Conservation (phyloP, 1,284 basidiomycete genomes). For the Ganoderma resinaceum region DNA sequence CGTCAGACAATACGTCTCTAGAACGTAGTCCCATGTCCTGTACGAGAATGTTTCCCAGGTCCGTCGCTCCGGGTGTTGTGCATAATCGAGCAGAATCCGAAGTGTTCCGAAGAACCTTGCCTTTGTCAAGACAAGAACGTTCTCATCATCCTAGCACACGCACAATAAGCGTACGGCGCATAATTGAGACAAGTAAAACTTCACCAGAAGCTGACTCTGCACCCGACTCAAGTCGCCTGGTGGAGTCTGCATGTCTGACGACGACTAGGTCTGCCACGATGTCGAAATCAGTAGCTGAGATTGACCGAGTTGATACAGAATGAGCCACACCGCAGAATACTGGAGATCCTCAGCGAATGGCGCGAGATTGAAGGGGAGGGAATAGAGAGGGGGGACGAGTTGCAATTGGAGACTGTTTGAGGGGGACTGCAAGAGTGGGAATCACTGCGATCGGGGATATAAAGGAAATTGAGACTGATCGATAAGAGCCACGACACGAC, state of each 20-base stretch:
- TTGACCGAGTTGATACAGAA: neutral
- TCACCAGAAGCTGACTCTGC: neutral
- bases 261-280: neutral
- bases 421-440: no score
- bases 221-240: neutral
- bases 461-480: neutral
- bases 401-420: neutral
- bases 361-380: neutral
- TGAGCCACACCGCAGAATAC: neutral
- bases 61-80: neutral
- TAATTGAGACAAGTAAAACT: neutral
- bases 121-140: neutral
- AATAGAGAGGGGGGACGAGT: neutral
- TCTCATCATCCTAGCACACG: neutral
- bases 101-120: neutral
- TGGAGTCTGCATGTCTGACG: neutral
- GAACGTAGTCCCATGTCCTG: neutral
- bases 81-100: neutral
- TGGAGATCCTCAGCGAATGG: neutral
- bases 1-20: neutral
- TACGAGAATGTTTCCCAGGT: neutral
- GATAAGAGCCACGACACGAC: neutral
- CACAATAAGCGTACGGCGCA: neutral
- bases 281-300: neutral
- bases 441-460: neutral